Evolutionary conservation across 2,329 filamentous ascomycete species (phyloP).

Genomic region (Colletotrichum sp.): DNA sequence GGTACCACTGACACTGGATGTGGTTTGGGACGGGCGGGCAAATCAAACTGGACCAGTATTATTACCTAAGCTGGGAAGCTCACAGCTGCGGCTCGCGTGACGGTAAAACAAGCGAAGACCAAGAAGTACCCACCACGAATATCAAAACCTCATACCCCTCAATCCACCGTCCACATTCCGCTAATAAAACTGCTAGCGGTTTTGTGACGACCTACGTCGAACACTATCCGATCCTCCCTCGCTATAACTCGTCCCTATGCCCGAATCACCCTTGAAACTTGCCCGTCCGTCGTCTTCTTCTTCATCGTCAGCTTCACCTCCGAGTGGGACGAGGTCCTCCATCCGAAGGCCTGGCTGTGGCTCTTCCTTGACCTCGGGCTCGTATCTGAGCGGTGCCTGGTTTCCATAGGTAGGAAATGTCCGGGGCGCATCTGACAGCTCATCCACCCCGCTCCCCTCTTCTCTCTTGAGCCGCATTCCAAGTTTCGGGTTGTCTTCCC

Average conservation of each 20-base stretch:
- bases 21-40: not conserved
- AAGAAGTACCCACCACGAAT: not conserved
- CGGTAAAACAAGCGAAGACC: not conserved
- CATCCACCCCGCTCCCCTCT: constrained; percentile 32
- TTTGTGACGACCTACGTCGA: constrained; percentile 34
- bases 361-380: constrained; percentile 38
- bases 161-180: not conserved
- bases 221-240: constrained; percentile 37
- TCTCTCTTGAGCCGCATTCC: constrained; percentile 27
- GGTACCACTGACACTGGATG: too few species aligned
- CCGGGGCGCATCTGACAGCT: constrained; percentile 45
- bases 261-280: constrained; percentile 46
- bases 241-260: constrained; percentile 60
- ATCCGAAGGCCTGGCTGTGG: constrained; percentile 29
- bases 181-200: not conserved
- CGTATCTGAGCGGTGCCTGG: constrained; percentile 46
- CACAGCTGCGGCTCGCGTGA: not conserved
- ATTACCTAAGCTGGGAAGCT: not conserved
- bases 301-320: constrained; percentile 51
- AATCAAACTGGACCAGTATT: not conserved
- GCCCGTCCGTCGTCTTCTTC: constrained; percentile 30
- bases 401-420: constrained; percentile 49
- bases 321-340: constrained; percentile 37
- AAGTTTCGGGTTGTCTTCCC: not conserved
- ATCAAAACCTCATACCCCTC: not conserved